Evolutionary conservation across 257 asterid species (phyloP).

Genomic region (Solanum piurae): DNA sequence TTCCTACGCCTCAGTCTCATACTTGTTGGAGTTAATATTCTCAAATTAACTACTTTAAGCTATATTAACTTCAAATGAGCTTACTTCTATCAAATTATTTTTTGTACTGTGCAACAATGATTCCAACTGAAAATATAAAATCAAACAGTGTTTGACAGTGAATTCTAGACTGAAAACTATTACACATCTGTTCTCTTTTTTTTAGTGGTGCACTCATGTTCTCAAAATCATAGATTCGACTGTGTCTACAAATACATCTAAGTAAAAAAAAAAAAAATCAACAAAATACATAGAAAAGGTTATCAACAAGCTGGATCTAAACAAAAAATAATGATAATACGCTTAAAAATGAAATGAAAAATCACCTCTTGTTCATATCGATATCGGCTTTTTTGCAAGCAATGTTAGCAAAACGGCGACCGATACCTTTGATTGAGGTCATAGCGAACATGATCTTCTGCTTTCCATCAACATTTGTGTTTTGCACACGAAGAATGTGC

Average conservation of each 20-base stretch:
- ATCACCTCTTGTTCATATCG: slow-evolving; percentile 88
- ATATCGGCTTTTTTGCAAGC: slow-evolving; percentile 87
- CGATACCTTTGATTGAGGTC: slow-evolving; percentile 95
- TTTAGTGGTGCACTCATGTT: neutral
- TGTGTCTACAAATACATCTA: neutral
- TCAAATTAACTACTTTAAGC: neutral
- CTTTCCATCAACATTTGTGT: slow-evolving; percentile 87
- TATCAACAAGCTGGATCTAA: neutral
- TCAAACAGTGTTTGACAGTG: neutral
- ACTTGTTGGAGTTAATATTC: neutral
- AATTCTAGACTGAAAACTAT: neutral
- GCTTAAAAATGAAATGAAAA: neutral
- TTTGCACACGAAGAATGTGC: slow-evolving; percentile 95
- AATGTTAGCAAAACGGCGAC: slow-evolving; percentile 92
- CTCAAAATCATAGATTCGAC: neutral
- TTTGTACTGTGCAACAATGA: neutral
- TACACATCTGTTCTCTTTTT: neutral
- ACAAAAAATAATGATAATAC: neutral
- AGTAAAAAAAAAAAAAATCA: neutral
- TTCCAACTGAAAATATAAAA: neutral
- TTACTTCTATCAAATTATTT: neutral
- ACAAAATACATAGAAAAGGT: neutral
- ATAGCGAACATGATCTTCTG: slow-evolving; percentile 94
- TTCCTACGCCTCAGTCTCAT: neutral
- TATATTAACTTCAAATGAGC: neutral